Evolutionary conservation across 83 land plant genomes (phyloP).

Genomic region (Diphasiastrum complanatum): DNA sequence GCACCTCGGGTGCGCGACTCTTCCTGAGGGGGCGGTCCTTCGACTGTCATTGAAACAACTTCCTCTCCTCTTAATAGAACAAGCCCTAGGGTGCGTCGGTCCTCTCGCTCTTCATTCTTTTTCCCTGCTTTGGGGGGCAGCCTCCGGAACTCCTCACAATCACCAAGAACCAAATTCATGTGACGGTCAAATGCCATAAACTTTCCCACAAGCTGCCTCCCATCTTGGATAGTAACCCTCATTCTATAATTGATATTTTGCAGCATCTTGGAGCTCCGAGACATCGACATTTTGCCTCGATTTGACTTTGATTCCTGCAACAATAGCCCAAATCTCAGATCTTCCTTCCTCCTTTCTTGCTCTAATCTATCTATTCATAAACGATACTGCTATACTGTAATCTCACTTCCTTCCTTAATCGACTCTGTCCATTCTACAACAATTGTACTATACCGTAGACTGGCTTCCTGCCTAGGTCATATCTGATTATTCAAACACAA

Average conservation of each 20-base stretch:
- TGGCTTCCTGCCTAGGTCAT: no score
- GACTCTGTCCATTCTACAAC: no score
- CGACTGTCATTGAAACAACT: constrained; percentile 88
- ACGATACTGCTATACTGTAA: no score
- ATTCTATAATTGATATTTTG: constrained; percentile 91
- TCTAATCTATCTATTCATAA: no score
- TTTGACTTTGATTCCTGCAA: no score
- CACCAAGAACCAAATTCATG: constrained; percentile 97
- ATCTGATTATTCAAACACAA: no score
- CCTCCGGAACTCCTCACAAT: constrained; percentile 92
- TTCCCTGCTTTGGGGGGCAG: constrained; percentile 63
- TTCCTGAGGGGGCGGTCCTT: constrained; percentile 91
- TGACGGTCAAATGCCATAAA: constrained; percentile 99
- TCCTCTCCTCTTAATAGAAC: constrained; percentile 93
- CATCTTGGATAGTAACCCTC: constrained; percentile 97
- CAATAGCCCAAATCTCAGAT: no score
- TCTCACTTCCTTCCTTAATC: no score
- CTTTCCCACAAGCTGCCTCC: constrained; percentile 89
- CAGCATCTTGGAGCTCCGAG: constrained; percentile 92
- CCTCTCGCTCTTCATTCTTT: constrained; percentile 74
- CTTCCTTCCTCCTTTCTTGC: no score
- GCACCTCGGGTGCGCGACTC: constrained; percentile 60
- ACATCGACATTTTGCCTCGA: constrained; percentile 95
- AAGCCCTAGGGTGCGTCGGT: constrained; percentile 89
- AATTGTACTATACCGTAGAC: no score